Base-by-base conservation (phyloP, 441 rosid species). In the Francoa sonchifolia region DNA sequence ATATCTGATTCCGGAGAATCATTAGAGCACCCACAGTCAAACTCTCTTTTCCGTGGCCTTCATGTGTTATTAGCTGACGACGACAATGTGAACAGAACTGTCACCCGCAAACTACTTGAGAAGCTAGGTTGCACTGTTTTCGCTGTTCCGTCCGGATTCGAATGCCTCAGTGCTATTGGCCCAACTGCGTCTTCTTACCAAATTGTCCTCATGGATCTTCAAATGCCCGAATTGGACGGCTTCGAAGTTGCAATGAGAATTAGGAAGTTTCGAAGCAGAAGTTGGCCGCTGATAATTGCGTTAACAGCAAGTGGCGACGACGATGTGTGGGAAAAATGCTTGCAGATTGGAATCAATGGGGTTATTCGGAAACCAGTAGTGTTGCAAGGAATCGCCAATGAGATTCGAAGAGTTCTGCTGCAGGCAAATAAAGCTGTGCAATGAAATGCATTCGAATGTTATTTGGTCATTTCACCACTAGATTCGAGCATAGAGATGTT, bases 221-320 rank as follows among this genome's bases (percentile, higher is more conserved):
- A 79, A 28, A 64, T 80, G 82, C 67, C 76, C 0, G 87, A 86
- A 52, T 44, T 71, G 69, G 90, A 90, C 47, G 90, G 94, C 8
- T 85, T 58, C 42, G 94, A 90, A 62, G 89, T 89, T 10, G 94
- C 95, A 1, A 49, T 49, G 13, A 69, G 76, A 67, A 80, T 90
- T 3, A 58, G 85, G 50, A 86, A 73, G 50, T 71, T 59, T 60
- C 39, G 70, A 17, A 73, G 80, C 55, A 73, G 68, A 10, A 71
- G 58, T 36, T 63, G 87, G 92, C 98, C 85, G 0, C 45, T 79
- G 67, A 76, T 90, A 1, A 47, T 90, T 18, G 89, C 75, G 20
- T 60, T 75, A 55, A 76, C 90, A 0, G 63, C 87, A 19, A 74
- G 71, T 28, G 58, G 61, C 0, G 87, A 77, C 10, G 78, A 74